Evolutionary conservation across 495 filamentous ascomycete genomes (phyloP).

Genomic region (Podospora didyma): DNA sequence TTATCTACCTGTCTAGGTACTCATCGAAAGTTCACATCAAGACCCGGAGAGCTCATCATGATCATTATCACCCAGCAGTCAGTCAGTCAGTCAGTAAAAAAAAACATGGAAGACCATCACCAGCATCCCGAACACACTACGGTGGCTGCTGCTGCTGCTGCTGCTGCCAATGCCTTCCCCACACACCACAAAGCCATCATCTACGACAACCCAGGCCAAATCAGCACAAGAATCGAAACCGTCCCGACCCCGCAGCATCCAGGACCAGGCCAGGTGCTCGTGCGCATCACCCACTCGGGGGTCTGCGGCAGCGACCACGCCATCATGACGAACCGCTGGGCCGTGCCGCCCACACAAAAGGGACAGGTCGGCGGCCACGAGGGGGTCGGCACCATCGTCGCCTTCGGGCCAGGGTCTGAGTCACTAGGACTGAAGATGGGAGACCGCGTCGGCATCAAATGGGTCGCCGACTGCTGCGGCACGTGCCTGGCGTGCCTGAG

Average conservation of each 20-base stretch:
- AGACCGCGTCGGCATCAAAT: constrained; percentile 62
- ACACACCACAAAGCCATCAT: constrained; percentile 57
- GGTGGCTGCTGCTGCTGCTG: no score
- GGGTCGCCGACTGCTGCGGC: constrained; percentile 42
- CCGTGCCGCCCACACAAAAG: constrained; percentile 58
- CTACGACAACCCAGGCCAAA: constrained; percentile 65
- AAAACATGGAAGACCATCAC: no score
- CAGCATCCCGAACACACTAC: no score
- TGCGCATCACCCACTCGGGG: constrained; percentile 68
- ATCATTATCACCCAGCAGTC: no score
- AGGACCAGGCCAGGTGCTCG: constrained; percentile 61
- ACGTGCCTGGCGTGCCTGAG: constrained; percentile 46
- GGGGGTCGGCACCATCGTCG: constrained; percentile 57
- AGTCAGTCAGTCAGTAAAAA: no score
- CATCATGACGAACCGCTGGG: constrained; percentile 59
- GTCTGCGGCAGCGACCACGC: constrained; percentile 66
- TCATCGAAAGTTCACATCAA: no score
- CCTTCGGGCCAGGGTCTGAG: constrained; percentile 48
- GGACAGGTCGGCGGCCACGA: constrained; percentile 67
- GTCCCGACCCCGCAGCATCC: constrained; percentile 64
- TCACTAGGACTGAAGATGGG: constrained; percentile 51
- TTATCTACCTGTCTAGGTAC: no score
- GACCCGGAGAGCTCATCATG: no score
- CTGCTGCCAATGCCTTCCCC: no score
- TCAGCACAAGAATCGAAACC: constrained; percentile 65